Conservation (phyloP, 129 eudicot species). For the Escallonia herrerae region DNA sequence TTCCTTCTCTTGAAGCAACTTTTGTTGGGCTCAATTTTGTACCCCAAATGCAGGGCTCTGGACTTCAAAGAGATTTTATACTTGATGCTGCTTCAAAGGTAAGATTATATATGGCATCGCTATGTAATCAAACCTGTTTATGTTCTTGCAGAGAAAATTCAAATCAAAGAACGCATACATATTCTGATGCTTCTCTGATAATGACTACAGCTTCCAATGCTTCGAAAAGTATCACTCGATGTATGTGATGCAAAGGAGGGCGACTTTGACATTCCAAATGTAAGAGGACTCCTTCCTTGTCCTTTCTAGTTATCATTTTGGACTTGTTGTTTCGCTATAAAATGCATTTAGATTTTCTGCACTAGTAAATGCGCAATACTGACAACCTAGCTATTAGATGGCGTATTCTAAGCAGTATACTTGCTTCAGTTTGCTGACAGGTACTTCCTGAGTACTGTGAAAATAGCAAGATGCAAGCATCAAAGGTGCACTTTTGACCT, state of each 20-base stretch:
- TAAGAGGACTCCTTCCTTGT: constrained; percentile 9
- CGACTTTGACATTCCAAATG: constrained; percentile 68
- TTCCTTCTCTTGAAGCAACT: neutral
- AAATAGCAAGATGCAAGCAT: constrained; percentile 75
- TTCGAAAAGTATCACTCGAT: constrained; percentile 76
- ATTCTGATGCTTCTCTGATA: constrained; percentile 6
- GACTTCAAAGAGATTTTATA: constrained; percentile 50
- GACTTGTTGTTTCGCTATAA: neutral
- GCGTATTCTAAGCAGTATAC: neutral
- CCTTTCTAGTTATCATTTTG: neutral
- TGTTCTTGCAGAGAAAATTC: constrained; percentile 1
- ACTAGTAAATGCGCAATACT: neutral
- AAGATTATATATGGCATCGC: constrained; percentile 1
- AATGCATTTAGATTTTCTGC: neutral
- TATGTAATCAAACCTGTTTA: neutral
- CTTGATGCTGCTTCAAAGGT: constrained; percentile 55
- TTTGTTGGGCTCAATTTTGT: constrained; percentile 4
- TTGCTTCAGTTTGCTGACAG: constrained; percentile 45
- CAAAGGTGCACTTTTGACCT: constrained; percentile 31
- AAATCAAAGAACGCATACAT: neutral
- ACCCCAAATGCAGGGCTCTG: constrained; percentile 57
- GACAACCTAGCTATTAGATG: neutral
- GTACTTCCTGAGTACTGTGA: constrained; percentile 50
- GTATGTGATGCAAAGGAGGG: constrained; percentile 70
- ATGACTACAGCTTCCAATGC: constrained; percentile 71